phyloP scores from a whole-genome alignment of 1,284 basidiomycete genomes.

The Leccinum cinnamomeum region DNA sequence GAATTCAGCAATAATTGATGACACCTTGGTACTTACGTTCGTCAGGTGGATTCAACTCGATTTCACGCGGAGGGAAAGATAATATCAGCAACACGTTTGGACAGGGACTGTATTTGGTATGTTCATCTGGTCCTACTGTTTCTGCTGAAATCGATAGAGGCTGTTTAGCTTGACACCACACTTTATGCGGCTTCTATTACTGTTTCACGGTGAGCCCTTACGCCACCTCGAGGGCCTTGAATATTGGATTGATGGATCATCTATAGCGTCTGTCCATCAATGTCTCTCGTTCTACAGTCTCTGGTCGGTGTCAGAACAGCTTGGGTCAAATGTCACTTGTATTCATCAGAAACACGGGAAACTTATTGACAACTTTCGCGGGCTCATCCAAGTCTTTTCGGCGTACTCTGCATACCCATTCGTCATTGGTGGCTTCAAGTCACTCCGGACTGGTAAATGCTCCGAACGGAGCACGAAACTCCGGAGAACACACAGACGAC shows the following conservation, averaged over 20 bases:
- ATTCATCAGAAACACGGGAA: conserved; percentile 38
- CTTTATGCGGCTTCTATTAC: conserved; percentile 52
- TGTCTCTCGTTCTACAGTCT: conserved; percentile 49
- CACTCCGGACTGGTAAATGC: no score
- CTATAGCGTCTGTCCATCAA: conserved; percentile 48
- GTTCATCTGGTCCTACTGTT: conserved; percentile 8
- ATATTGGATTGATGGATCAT: neutral
- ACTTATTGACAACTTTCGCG: conserved; percentile 40
- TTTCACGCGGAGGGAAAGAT: conserved; percentile 50
- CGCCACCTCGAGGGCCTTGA: conserved; percentile 12
- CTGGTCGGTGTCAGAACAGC: conserved; percentile 34
- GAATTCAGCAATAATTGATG: neutral
- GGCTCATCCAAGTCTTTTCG: no score
- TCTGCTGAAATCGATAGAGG: neutral
- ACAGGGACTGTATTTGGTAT: conserved; percentile 50
- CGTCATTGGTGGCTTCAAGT: no score
- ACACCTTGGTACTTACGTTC: neutral
- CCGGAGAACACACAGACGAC: no score
- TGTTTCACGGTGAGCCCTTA: conserved; percentile 40
- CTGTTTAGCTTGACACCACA: conserved; percentile 19
- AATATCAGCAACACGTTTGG: conserved; percentile 53
- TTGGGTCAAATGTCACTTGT: neutral
- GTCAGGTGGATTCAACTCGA: conserved; percentile 52
- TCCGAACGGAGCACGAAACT: no score
- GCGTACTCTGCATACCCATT: no score